Percentiles rank a stretch among this genome's conserved stretches.
These are phyloP conservation scores for Sarocladium brachiariae DNA, from an alignment of 2,329 filamentous ascomycete species.

Conservation along the genomic window DNA sequence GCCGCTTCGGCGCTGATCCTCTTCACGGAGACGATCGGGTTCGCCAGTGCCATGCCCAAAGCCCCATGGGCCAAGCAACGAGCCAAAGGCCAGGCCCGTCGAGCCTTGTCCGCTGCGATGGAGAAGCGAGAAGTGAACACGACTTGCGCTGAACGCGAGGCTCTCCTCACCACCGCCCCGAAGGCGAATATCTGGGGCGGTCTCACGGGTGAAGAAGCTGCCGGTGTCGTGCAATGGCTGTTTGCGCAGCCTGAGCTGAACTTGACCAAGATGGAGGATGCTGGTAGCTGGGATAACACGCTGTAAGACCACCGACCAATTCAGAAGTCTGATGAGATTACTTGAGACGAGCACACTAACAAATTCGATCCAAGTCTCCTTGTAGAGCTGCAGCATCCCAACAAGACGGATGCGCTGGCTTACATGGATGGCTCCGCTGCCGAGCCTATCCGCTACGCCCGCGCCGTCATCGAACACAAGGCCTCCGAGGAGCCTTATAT, in stretches of 20 bases:
- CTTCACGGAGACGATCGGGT: background rate
- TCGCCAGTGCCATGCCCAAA: background rate
- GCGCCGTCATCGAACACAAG: slow-evolving; percentile 33
- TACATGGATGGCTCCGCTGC: slow-evolving; percentile 34
- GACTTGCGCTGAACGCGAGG: background rate
- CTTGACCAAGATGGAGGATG: slow-evolving; percentile 26
- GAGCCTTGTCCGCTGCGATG: background rate
- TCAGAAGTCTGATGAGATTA: background rate
- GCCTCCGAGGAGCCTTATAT: slow-evolving; percentile 30
- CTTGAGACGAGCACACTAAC: background rate
- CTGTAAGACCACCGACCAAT: slow-evolving; percentile 17
- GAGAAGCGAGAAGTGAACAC: background rate
- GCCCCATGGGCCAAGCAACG: slow-evolving; percentile 4
- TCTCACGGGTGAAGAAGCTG: slow-evolving; percentile 30
- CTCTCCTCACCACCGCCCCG: slow-evolving; percentile 21
- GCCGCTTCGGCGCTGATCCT: background rate
- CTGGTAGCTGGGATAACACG: slow-evolving; percentile 29
- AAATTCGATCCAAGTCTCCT: slow-evolving; percentile 10
- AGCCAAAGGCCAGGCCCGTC: slow-evolving; percentile 3
- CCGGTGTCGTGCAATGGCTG: slow-evolving; percentile 30
- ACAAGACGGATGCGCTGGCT: slow-evolving; percentile 40
- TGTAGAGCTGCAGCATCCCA: slow-evolving; percentile 33
- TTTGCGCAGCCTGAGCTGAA: slow-evolving; percentile 33
- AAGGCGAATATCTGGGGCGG: slow-evolving; percentile 34
- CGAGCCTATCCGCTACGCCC: slow-evolving; percentile 34